A percentile compares a stretch with the other conserved stretches of the same genome.
phyloP scores from a whole-genome alignment of 139 green algal species.

The Medakamo hakoo region DNA sequence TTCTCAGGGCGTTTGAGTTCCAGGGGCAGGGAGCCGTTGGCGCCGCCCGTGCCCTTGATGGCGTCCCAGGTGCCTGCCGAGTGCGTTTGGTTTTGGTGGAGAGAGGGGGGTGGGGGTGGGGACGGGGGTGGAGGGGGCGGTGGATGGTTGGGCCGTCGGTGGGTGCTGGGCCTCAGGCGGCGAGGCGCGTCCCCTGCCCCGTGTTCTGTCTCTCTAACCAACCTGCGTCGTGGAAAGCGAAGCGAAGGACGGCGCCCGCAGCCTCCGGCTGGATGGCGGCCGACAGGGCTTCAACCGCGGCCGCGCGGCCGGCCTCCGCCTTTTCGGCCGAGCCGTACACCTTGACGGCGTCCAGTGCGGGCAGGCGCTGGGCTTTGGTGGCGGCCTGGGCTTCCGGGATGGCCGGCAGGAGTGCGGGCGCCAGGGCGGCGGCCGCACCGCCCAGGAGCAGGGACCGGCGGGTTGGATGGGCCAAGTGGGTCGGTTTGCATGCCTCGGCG shows the following conservation, averaged over 20 bases:
- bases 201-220: no score
- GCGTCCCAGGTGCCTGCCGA: constrained; percentile 17
- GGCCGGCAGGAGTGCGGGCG: no score
- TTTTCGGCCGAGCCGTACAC: background rate
- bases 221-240: no score
- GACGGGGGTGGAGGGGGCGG: no score
- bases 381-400: no score
- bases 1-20: background rate
- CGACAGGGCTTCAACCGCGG: background rate
- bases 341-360: background rate
- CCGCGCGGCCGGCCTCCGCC: constrained; percentile 1
- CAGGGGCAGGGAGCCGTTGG: constrained; percentile 5
- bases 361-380: background rate
- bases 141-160: no score
- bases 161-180: no score
- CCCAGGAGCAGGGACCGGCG: background rate
- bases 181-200: no score
- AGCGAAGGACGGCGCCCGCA: background rate
- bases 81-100: no score
- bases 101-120: no score
- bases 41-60: constrained; percentile 5
- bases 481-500: no score
- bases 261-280: background rate
- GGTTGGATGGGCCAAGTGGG: background rate
- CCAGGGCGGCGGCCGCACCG: no score